phyloP scores from a whole-genome alignment of 1,139 yeast genomes.

The Diutina rugosa region DNA sequence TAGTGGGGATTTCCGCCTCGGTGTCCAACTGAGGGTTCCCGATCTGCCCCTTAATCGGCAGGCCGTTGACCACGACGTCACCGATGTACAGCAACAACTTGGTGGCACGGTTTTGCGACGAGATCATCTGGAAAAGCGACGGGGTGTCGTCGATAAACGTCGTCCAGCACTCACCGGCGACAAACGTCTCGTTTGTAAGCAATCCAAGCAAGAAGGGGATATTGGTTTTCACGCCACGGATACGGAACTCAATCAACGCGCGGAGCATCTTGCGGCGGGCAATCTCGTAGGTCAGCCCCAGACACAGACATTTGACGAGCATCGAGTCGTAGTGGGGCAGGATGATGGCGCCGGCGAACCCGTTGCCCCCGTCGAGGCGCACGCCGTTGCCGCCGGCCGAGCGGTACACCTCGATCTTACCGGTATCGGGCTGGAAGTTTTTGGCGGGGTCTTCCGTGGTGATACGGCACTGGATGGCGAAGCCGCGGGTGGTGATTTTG shows the following conservation, averaged over 20 bases:
- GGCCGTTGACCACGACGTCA: conserved; percentile 89
- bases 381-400: conserved; percentile 99
- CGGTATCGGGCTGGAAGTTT: conserved; percentile 97
- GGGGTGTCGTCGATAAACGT: conserved; percentile 98
- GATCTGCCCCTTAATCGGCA: conserved; percentile 88
- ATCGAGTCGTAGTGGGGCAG: conserved; percentile 97
- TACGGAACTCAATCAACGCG: conserved; percentile 92
- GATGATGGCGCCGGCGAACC: conserved; percentile 96
- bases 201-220: conserved; percentile 93
- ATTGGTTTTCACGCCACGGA: conserved; percentile 97
- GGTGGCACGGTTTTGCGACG: conserved; percentile 94
- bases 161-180: conserved; percentile 89
- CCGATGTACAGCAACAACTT: conserved; percentile 81
- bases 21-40: conserved; percentile 76
- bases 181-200: conserved; percentile 83
- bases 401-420: conserved; percentile 94
- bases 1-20: conserved; percentile 63
- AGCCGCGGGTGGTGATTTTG: conserved; percentile 90
- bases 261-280: conserved; percentile 96
- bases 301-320: conserved; percentile 95
- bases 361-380: conserved; percentile 97
- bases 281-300: conserved; percentile 94
- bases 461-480: conserved; percentile 98
- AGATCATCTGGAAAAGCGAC: conserved; percentile 84
- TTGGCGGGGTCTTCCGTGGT: conserved; percentile 97